Evolutionary conservation across 192 early-diverging fungal species (phyloP).

Genomic region (Backusella mclennaniae): DNA sequence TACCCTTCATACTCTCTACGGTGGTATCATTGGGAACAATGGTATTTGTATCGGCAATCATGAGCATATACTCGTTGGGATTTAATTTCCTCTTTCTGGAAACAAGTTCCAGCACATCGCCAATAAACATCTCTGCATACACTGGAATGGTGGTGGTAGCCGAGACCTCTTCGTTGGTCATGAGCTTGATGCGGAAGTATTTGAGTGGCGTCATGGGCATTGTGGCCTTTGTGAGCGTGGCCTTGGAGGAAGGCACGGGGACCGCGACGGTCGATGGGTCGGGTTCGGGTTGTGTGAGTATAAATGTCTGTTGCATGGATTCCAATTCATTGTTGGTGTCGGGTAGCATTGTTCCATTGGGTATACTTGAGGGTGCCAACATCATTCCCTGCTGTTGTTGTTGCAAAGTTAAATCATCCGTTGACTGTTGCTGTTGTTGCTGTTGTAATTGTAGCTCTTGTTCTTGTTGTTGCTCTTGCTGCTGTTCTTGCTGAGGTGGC

Average conservation of each 20-base stretch:
- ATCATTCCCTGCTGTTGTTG: background rate
- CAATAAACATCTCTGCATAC: slow-evolving; percentile 66
- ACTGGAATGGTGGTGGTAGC: slow-evolving; percentile 90
- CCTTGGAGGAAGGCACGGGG: slow-evolving; percentile 37
- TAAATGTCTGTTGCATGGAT: background rate
- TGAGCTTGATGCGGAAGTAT: slow-evolving; percentile 54
- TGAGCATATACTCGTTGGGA: slow-evolving; percentile 81
- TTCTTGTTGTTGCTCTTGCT: background rate
- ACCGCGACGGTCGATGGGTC: slow-evolving; percentile 36
- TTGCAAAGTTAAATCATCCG: background rate
- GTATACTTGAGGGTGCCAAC: background rate
- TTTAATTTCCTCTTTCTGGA: slow-evolving; percentile 88
- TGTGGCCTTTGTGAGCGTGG: slow-evolving; percentile 38
- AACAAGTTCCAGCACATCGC: slow-evolving; percentile 79
- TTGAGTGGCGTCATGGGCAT: slow-evolving; percentile 36
- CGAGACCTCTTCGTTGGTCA: slow-evolving; percentile 69
- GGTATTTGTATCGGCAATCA: slow-evolving; percentile 72
- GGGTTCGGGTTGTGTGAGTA: background rate
- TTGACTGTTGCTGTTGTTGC: background rate
- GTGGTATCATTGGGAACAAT: slow-evolving; percentile 80
- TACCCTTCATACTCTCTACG: slow-evolving; percentile 61
- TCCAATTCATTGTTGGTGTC: background rate
- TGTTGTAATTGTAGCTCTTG: background rate
- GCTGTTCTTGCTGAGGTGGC: slow-evolving; percentile 1
- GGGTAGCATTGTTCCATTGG: background rate